Percentiles rank a stretch among this genome's conserved stretches.
These are phyloP conservation scores for Chlamydomonas sphaeroides DNA, from an alignment of 139 green algal genomes.

Conservation along the genomic window DNA sequence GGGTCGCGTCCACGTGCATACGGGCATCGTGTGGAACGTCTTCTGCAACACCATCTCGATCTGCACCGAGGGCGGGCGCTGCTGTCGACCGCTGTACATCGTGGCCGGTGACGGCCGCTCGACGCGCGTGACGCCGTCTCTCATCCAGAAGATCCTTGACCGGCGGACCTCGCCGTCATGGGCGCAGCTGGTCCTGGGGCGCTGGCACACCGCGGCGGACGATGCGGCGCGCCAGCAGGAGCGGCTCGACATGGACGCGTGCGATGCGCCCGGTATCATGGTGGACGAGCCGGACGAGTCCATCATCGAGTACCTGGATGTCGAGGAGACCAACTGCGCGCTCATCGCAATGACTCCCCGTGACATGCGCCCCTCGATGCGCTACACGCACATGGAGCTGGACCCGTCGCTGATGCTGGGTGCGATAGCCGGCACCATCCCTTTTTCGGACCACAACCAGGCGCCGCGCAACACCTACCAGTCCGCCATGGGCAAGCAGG, in stretches of 20 bases:
- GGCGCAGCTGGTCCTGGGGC: background rate
- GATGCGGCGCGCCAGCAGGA: background rate
- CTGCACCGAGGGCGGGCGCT: constrained; percentile 20
- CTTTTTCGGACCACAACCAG: constrained; percentile 78
- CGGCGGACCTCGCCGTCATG: background rate
- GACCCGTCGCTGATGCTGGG: constrained; percentile 74
- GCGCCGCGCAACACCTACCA: constrained; percentile 75
- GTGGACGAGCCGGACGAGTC: constrained; percentile 18
- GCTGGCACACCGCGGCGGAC: background rate
- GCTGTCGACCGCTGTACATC: constrained; percentile 57
- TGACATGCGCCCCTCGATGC: background rate
- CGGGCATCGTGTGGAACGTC: background rate
- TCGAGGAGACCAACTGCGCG: constrained; percentile 68
- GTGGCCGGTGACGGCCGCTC: constrained; percentile 1
- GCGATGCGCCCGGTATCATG: background rate
- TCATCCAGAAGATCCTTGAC: background rate
- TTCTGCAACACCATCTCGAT: background rate
- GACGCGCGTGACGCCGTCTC: background rate
- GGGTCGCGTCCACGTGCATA: background rate
- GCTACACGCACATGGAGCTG: constrained; percentile 79
- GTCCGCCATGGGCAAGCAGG: constrained; percentile 60
- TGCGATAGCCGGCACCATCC: constrained; percentile 67
- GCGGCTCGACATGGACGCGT: background rate
- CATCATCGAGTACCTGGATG: constrained; percentile 75
- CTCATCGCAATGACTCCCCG: constrained; percentile 69